Evolutionary conservation across 2,329 filamentous ascomycete species (phyloP).

Genomic region (Arthrobotrys megalospora): DNA sequence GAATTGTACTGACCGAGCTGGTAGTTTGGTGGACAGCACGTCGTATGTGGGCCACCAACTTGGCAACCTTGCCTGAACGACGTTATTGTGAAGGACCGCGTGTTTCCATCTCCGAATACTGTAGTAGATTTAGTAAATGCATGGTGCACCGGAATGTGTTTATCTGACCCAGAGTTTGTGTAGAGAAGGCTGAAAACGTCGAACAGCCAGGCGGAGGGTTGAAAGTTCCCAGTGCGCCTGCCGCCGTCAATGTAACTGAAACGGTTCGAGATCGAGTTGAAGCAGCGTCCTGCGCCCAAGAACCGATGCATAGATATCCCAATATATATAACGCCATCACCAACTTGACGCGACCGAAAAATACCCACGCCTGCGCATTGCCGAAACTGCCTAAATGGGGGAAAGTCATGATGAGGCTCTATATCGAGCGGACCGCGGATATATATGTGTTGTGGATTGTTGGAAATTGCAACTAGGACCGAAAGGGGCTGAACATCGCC

Average conservation of each 20-base stretch:
- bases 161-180: slow-evolving; percentile 39
- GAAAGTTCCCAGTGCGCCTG: slow-evolving; percentile 26
- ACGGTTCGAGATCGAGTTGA: slow-evolving; percentile 20
- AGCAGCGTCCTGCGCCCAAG: neutral
- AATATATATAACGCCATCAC: neutral
- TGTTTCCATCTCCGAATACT: slow-evolving; percentile 45
- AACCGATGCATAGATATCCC: neutral
- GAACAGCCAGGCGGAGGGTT: slow-evolving; percentile 32
- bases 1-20: slow-evolving; percentile 47
- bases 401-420: neutral
- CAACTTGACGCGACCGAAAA: neutral
- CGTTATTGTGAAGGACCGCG: slow-evolving; percentile 44
- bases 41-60: slow-evolving; percentile 30
- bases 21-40: slow-evolving; percentile 51
- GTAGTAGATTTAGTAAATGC: neutral
- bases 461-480: slow-evolving; percentile 1
- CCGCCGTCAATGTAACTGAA: slow-evolving; percentile 42
- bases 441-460: slow-evolving; percentile 14
- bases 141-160: neutral
- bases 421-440: neutral
- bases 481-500: slow-evolving; percentile 6
- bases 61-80: slow-evolving; percentile 50
- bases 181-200: slow-evolving; percentile 39
- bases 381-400: neutral
- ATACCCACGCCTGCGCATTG: neutral